Evolutionary conservation across 2,329 filamentous ascomycete genomes (phyloP).

Genomic region (Aspergillus persii): DNA sequence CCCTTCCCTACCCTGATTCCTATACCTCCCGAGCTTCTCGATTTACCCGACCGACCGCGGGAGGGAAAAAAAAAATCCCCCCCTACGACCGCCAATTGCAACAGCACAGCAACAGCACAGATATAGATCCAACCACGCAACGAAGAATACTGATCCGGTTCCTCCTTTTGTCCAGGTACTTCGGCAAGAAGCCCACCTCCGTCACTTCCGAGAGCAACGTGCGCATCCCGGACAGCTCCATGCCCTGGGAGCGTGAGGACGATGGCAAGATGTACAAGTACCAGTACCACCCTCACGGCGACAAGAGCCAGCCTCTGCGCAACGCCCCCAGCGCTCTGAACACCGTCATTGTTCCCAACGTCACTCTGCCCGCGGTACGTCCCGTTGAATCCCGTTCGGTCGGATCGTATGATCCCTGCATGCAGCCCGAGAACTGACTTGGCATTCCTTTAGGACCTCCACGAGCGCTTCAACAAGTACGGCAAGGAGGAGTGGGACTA

Average conservation of each 20-base stretch:
- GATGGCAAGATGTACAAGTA: slow-evolving; percentile 68
- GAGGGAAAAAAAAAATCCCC: neutral
- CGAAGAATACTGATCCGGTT: slow-evolving; percentile 31
- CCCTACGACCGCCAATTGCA: neutral
- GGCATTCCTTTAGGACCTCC: slow-evolving; percentile 62
- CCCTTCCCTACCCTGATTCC: slow-evolving; percentile 6
- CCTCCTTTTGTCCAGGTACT: slow-evolving; percentile 35
- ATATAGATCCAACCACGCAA: slow-evolving; percentile 50
- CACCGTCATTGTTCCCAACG: slow-evolving; percentile 88
- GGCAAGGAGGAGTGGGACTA: slow-evolving; percentile 82
- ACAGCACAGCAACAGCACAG: too few relatives aligned
- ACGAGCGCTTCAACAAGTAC: slow-evolving; percentile 99
- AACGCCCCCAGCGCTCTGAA: slow-evolving; percentile 95
- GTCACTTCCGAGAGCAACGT: slow-evolving; percentile 78
- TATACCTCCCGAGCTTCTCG: neutral
- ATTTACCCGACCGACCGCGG: neutral
- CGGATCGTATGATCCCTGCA: neutral
- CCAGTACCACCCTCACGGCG: slow-evolving; percentile 82
- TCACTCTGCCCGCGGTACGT: slow-evolving; percentile 82
- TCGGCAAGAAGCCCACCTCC: slow-evolving; percentile 80
- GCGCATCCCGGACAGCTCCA: slow-evolving; percentile 69
- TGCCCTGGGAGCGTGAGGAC: slow-evolving; percentile 83
- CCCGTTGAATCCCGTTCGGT: neutral
- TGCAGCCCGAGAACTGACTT: neutral
- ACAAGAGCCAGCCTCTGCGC: slow-evolving; percentile 70